A percentile compares a stretch with the other conserved stretches of the same genome.
Evolutionary conservation across 306 rosid species (phyloP).

Genomic region (Sechiopsis laciniata): DNA sequence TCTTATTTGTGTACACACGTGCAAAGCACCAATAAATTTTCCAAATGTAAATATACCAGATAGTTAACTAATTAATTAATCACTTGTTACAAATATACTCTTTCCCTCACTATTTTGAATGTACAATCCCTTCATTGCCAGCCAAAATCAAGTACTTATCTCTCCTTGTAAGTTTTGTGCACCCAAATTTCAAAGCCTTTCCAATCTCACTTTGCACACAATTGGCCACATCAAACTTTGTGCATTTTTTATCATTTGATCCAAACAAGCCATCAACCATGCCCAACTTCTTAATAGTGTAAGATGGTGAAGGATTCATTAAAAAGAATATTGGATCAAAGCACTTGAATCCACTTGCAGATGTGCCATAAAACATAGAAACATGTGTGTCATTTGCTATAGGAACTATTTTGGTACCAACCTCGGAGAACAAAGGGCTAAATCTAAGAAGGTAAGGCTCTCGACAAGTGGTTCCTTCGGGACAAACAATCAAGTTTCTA

Average conservation of each 20-base stretch:
- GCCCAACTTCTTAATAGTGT: slow-evolving; percentile 37
- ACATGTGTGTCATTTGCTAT: slow-evolving; percentile 56
- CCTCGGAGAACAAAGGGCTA: slow-evolving; percentile 67
- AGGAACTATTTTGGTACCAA: slow-evolving; percentile 45
- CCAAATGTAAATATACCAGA: no score
- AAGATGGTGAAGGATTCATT: slow-evolving; percentile 59
- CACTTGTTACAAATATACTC: no score
- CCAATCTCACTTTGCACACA: slow-evolving; percentile 48
- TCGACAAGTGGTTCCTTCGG: slow-evolving; percentile 89
- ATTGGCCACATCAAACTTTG: slow-evolving; percentile 54
- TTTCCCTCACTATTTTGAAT: no score
- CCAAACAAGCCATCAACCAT: slow-evolving; percentile 23
- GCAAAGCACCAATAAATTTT: no score
- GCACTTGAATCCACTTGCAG: slow-evolving; percentile 74
- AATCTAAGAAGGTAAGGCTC: slow-evolving; percentile 76
- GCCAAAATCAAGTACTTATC: slow-evolving; percentile 77
- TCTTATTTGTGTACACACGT: no score
- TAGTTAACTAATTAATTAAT: no score
- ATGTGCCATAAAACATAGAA: slow-evolving; percentile 79
- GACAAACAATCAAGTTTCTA: slow-evolving; percentile 70
- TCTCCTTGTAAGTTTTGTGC: slow-evolving; percentile 64
- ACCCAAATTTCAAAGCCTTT: slow-evolving; percentile 44
- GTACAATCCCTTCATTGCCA: slow-evolving; percentile 67
- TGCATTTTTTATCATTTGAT: background rate
- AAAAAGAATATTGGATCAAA: slow-evolving; percentile 68